phyloP scores from a whole-genome alignment of 345 rosid species.

The Clarkia xantiana region DNA sequence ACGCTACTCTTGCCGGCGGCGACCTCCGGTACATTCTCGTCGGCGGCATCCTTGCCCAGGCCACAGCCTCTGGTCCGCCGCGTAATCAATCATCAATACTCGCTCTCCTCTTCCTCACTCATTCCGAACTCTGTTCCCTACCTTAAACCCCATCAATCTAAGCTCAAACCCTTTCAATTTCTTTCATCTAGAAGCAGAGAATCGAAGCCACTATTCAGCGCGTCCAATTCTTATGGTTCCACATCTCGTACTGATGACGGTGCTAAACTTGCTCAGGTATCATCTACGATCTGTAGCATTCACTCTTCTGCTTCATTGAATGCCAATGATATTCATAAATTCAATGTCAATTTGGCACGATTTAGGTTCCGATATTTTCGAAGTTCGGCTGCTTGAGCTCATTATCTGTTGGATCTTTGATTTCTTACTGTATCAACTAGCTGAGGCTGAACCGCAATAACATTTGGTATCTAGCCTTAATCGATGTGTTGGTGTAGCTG shows the following conservation, averaged over 20 bases:
- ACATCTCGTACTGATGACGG: constrained; percentile 17
- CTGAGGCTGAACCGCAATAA: no score
- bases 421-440: no score
- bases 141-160: constrained; percentile 9
- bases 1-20: constrained; percentile 23
- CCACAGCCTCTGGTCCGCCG: constrained; percentile 9
- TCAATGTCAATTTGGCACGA: background rate
- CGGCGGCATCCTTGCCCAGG: constrained; percentile 1
- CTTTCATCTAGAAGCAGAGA: background rate
- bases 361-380: no score
- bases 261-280: constrained; percentile 33
- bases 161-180: constrained; percentile 2
- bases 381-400: no score
- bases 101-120: constrained; percentile 2
- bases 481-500: no score
- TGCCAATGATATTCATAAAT: background rate
- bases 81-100: background rate
- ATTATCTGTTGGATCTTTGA: no score
- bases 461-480: no score
- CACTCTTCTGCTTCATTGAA: background rate
- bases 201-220: constrained; percentile 3
- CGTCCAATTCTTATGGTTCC: constrained; percentile 12
- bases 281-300: background rate
- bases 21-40: constrained; percentile 9
- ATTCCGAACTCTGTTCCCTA: constrained; percentile 2